Evolutionary conservation across 108 stramenopile species (phyloP).

Genomic region (Skeletonema marinoi): DNA sequence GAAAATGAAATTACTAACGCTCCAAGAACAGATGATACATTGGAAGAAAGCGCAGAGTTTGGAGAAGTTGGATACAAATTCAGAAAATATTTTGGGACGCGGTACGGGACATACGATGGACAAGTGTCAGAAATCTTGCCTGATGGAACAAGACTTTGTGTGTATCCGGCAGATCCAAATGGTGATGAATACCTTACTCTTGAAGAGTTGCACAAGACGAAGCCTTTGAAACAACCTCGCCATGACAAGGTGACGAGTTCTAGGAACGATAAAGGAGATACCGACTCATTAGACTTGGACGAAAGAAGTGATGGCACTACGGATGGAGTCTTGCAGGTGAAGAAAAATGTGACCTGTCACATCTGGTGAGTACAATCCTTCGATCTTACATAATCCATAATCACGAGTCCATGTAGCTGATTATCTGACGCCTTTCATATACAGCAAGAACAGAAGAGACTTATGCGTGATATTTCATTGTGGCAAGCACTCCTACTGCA

Average conservation of each 20-base stretch:
- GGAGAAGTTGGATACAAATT: background rate
- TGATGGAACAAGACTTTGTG: background rate
- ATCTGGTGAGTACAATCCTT: background rate
- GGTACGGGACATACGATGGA: background rate
- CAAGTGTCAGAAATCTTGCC: background rate
- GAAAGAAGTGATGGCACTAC: background rate
- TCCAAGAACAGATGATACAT: background rate
- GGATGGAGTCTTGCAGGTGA: background rate
- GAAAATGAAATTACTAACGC: background rate
- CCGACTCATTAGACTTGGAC: background rate
- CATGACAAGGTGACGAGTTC: background rate
- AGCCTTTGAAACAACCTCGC: background rate
- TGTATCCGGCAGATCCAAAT: background rate
- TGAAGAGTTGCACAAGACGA: background rate
- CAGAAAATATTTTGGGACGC: background rate
- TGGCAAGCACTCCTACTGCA: background rate
- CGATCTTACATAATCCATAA: background rate
- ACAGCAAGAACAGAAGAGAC: background rate
- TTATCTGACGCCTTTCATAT: background rate
- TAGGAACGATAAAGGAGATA: background rate
- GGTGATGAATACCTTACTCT: background rate
- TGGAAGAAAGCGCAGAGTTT: background rate
- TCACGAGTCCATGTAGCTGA: background rate
- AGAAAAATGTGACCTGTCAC: background rate
- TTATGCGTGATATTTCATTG: background rate